Conservation (phyloP, 2,329 filamentous ascomycete species). For the Paraphaeosphaeria minitans region DNA sequence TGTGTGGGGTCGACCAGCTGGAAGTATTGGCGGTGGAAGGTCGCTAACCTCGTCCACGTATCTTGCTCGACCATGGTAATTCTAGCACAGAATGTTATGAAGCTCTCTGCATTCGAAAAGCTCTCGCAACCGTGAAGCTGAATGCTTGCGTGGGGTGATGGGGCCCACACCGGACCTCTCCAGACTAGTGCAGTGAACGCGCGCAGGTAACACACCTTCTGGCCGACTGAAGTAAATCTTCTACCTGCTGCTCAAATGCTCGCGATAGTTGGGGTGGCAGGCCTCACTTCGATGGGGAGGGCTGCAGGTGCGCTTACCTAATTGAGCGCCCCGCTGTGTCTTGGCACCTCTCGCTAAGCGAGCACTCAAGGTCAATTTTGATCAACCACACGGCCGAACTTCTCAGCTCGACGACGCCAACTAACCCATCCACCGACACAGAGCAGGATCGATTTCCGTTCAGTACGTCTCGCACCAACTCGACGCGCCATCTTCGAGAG, state of each 20-base stretch:
- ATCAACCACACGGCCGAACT: slow-evolving; percentile 11
- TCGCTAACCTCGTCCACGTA: slow-evolving; percentile 22
- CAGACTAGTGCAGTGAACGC: background rate
- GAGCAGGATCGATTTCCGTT: slow-evolving; percentile 43
- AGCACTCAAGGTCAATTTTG: slow-evolving; percentile 13
- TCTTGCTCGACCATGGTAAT: slow-evolving; percentile 1
- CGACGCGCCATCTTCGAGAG: slow-evolving; percentile 12
- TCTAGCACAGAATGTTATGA: background rate
- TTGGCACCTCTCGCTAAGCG: slow-evolving; percentile 20
- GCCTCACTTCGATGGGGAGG: background rate
- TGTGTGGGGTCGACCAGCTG: slow-evolving; percentile 69
- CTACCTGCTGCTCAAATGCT: background rate
- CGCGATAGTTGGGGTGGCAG: background rate
- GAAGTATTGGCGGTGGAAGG: slow-evolving; percentile 76
- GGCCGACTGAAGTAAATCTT: background rate
- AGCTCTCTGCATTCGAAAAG: background rate
- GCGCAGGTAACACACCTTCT: background rate
- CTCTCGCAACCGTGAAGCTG: background rate
- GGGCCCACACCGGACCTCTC: background rate
- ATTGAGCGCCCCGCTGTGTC: slow-evolving; percentile 22
- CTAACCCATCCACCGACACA: slow-evolving; percentile 34
- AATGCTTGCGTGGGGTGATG: background rate
- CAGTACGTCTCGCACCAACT: slow-evolving; percentile 34
- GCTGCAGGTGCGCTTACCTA: slow-evolving; percentile 26
- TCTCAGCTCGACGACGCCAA: slow-evolving; percentile 35